phyloP scores from a whole-genome alignment of 2,329 filamentous ascomycete genomes.

The Diaporthe sp. region DNA sequence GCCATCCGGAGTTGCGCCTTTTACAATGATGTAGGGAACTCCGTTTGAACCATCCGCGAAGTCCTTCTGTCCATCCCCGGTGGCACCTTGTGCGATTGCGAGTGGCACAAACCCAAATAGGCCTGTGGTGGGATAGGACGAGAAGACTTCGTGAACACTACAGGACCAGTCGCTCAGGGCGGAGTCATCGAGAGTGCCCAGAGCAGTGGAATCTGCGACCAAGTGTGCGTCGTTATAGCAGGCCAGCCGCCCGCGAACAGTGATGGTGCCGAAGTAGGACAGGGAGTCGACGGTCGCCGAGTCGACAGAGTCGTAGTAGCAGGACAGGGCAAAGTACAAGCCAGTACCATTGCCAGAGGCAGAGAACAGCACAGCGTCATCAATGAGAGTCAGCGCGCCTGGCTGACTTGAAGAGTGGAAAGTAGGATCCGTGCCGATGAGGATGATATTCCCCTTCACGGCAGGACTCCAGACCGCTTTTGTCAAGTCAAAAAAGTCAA shows the following conservation, averaged over 20 bases:
- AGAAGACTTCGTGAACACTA: conserved; percentile 54
- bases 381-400: conserved; percentile 49
- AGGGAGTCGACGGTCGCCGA: conserved; percentile 40
- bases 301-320: conserved; percentile 48
- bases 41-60: conserved; percentile 50
- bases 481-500: conserved; percentile 51
- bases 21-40: conserved; percentile 54
- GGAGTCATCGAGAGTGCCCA: conserved; percentile 47
- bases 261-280: conserved; percentile 50
- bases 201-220: conserved; percentile 47
- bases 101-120: conserved; percentile 50
- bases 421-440: conserved; percentile 53
- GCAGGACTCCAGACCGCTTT: conserved; percentile 52
- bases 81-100: conserved; percentile 51
- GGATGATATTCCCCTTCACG: conserved; percentile 52
- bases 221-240: conserved; percentile 54
- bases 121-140: conserved; percentile 48
- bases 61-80: conserved; percentile 45
- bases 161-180: conserved; percentile 55
- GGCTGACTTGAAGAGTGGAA: conserved; percentile 44
- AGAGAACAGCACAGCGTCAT: conserved; percentile 50
- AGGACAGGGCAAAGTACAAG: conserved; percentile 54
- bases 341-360: conserved; percentile 48
- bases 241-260: conserved; percentile 49
- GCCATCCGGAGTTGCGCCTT: conserved; percentile 51